Evolutionary conservation across 2,329 filamentous ascomycete genomes (phyloP).

Genomic region (Claviceps africana): DNA sequence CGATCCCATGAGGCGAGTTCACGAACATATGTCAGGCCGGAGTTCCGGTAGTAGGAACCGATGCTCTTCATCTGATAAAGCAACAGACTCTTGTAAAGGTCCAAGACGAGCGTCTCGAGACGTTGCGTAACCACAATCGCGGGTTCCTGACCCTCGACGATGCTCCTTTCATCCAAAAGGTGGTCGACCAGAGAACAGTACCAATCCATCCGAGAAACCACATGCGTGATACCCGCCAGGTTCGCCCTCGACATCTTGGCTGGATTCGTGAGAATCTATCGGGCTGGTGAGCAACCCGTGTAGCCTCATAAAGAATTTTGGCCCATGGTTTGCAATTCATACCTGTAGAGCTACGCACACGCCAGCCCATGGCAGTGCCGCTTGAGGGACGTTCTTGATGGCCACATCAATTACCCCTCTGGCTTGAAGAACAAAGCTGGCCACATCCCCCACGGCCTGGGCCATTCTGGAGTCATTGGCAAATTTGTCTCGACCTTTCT

Average conservation of each 20-base stretch:
- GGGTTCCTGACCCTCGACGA: slow-evolving; percentile 5
- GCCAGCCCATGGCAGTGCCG: slow-evolving; percentile 7
- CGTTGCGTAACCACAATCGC: slow-evolving; percentile 3
- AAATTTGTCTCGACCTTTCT: slow-evolving; percentile 7
- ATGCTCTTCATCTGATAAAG: slow-evolving; percentile 8
- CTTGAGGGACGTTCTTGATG: slow-evolving; percentile 6
- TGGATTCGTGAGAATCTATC: slow-evolving; percentile 7
- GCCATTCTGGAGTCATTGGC: slow-evolving; percentile 6
- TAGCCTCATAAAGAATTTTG: neutral
- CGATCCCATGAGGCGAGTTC: slow-evolving; percentile 6
- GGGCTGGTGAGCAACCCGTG: neutral
- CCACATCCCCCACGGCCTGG: slow-evolving; percentile 6
- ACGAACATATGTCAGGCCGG: slow-evolving; percentile 6
- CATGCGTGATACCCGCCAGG: slow-evolving; percentile 6
- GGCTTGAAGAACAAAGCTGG: slow-evolving; percentile 6
- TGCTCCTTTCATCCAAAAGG: slow-evolving; percentile 6
- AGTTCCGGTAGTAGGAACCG: slow-evolving; percentile 6
- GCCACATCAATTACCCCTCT: slow-evolving; percentile 6
- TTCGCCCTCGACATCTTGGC: slow-evolving; percentile 5
- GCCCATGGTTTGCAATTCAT: neutral
- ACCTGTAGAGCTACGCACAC: slow-evolving; percentile 8
- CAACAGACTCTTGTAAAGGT: slow-evolving; percentile 7
- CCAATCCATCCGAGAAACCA: slow-evolving; percentile 7
- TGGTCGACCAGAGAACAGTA: slow-evolving; percentile 7
- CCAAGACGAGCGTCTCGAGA: slow-evolving; percentile 5